Evolutionary conservation across 768 basidiomycete genomes (phyloP).

Genomic region (Amanita phalloides): DNA sequence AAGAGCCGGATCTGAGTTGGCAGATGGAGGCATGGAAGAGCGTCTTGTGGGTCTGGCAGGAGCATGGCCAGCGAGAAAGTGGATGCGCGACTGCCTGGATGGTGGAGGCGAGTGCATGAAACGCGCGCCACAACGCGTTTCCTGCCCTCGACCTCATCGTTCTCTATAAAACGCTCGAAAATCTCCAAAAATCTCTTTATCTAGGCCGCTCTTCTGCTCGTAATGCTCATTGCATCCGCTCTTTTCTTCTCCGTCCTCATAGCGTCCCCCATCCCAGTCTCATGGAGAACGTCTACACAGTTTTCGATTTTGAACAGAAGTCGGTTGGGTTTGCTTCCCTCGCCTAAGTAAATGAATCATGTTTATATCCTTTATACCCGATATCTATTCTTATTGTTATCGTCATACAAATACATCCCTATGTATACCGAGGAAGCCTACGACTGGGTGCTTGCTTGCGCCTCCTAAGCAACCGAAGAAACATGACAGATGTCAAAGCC

Average conservation of each 20-base stretch:
- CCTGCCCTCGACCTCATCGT: neutral
- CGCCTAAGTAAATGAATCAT: constrained; percentile 3
- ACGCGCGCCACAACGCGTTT: neutral
- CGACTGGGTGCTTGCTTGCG: constrained; percentile 37
- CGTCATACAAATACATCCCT: neutral
- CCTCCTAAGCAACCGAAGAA: constrained; percentile 52
- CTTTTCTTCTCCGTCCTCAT: neutral
- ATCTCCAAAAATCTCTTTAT: too few species aligned
- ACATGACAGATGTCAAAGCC: constrained; percentile 77
- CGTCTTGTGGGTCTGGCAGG: neutral
- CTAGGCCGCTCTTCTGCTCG: neutral
- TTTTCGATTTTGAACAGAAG: constrained; percentile 24
- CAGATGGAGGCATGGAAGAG: neutral
- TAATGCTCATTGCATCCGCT: neutral
- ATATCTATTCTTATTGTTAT: neutral
- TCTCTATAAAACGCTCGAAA: neutral
- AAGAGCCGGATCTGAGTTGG: neutral
- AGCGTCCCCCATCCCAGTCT: constrained; percentile 14
- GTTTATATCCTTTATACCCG: neutral
- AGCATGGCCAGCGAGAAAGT: neutral
- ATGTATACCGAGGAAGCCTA: constrained; percentile 46
- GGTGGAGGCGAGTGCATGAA: neutral
- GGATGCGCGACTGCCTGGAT: constrained; percentile 1
- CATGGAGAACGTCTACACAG: constrained; percentile 32
- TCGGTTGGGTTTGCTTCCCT: constrained; percentile 27